Evolutionary conservation across 768 basidiomycete species (phyloP).

Genomic region (Megacollybia marginata): DNA sequence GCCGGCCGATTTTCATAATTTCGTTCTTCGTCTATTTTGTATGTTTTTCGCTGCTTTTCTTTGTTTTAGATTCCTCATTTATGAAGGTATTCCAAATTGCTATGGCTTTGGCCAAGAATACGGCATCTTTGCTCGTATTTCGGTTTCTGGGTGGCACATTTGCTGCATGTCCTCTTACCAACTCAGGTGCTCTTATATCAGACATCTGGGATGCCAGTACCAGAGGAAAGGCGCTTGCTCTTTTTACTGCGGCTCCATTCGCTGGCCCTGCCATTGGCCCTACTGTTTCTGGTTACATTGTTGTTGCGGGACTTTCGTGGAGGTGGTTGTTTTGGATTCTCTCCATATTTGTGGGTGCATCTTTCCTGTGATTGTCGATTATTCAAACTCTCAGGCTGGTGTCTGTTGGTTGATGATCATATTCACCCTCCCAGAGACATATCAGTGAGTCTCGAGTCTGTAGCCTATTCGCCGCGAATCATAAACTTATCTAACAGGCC

Average conservation of each 20-base stretch:
- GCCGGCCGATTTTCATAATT: slow-evolving; percentile 49
- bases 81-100: slow-evolving; percentile 54
- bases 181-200: slow-evolving; percentile 53
- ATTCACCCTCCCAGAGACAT: slow-evolving; percentile 64
- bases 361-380: background rate
- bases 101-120: slow-evolving; percentile 54
- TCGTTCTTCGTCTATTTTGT: slow-evolving; percentile 52
- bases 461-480: background rate
- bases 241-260: slow-evolving; percentile 62
- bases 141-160: slow-evolving; percentile 68
- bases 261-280: slow-evolving; percentile 59
- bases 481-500: slow-evolving; percentile 34
- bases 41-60: slow-evolving; percentile 10
- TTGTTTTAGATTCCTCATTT: background rate
- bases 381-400: slow-evolving; percentile 29
- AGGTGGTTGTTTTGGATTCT: slow-evolving; percentile 64
- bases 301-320: slow-evolving; percentile 38
- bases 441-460: slow-evolving; percentile 28
- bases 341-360: slow-evolving; percentile 40
- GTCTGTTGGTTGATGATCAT: slow-evolving; percentile 40
- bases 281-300: slow-evolving; percentile 41
- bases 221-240: slow-evolving; percentile 57
- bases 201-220: slow-evolving; percentile 57
- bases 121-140: slow-evolving; percentile 55
- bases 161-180: slow-evolving; percentile 62